Percentiles rank a stretch among this genome's conserved stretches.
Evolutionary conservation across 108 stramenopile species (phyloP).

Genomic region (Nitzschia putrida): DNA sequence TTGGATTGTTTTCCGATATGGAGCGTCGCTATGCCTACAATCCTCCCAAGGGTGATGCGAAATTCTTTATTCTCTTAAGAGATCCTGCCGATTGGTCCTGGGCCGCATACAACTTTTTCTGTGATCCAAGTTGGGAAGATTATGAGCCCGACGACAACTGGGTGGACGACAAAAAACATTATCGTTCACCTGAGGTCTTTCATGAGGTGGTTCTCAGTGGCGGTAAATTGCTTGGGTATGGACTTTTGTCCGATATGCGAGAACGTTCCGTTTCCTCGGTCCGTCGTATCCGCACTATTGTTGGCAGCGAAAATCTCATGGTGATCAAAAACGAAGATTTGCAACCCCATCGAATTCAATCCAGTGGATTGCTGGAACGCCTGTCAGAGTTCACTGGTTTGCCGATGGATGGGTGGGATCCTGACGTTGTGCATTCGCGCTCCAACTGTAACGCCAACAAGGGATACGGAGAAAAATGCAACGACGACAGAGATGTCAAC

Average conservation of each 20-base stretch:
- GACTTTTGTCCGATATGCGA: neutral
- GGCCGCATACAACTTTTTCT: slow-evolving; percentile 31
- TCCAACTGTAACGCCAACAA: slow-evolving; percentile 32
- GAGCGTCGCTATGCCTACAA: slow-evolving; percentile 1
- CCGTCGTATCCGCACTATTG: neutral
- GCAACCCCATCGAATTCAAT: slow-evolving; percentile 8
- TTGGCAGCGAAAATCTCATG: slow-evolving; percentile 21
- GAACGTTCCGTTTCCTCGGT: neutral
- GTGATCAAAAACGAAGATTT: slow-evolving; percentile 28
- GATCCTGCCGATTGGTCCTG: slow-evolving; percentile 37
- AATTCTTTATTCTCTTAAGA: slow-evolving; percentile 21
- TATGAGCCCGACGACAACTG: slow-evolving; percentile 1
- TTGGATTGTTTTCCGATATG: neutral
- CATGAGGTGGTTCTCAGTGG: slow-evolving; percentile 23
- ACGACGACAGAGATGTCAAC: neutral
- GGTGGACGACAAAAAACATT: neutral
- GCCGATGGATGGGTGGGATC: slow-evolving; percentile 12
- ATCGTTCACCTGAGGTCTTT: slow-evolving; percentile 36
- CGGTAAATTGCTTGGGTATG: slow-evolving; percentile 9
- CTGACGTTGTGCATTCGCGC: neutral
- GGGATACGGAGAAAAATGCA: slow-evolving; percentile 14
- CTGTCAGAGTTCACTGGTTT: slow-evolving; percentile 17
- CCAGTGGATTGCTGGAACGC: slow-evolving; percentile 19
- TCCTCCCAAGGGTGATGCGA: slow-evolving; percentile 2
- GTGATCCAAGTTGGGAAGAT: slow-evolving; percentile 12